Percentiles rank a stretch among this genome's conserved stretches.
These are phyloP conservation scores for Metschnikowia reukaufii DNA, from an alignment of 805 yeast genomes.

Conservation along the genomic window DNA sequence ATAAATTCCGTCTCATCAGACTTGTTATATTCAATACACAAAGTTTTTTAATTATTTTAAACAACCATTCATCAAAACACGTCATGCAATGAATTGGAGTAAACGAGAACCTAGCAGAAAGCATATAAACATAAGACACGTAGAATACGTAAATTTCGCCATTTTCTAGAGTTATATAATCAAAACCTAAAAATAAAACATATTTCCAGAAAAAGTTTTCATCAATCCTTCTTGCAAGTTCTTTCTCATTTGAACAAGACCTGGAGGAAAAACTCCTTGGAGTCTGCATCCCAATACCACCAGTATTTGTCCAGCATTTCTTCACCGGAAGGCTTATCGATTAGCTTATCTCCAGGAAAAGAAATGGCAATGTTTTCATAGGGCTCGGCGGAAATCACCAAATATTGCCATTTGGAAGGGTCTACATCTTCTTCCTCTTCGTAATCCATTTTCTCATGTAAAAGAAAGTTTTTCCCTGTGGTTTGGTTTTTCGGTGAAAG, in stretches of 20 bases:
- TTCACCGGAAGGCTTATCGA: constrained; percentile 30
- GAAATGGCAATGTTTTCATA: constrained; percentile 79
- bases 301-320: constrained; percentile 45
- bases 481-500: constrained; percentile 42
- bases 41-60: no score
- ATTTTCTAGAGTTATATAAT: no score
- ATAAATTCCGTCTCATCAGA: no score
- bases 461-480: constrained; percentile 26
- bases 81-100: no score
- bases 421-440: constrained; percentile 23
- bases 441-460: constrained; percentile 19
- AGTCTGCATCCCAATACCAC: constrained; percentile 74
- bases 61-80: no score
- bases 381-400: constrained; percentile 86
- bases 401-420: constrained; percentile 56
- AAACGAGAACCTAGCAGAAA: no score
- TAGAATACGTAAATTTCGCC: no score
- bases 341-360: constrained; percentile 62
- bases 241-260: constrained; percentile 46
- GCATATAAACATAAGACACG: no score
- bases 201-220: no score
- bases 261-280: constrained; percentile 69
- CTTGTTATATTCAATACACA: no score
- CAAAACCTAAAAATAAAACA: no score
- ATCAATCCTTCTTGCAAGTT: no score